Evolutionary conservation across 2,329 filamentous ascomycete species (phyloP).

Genomic region (Trichoderma arundinaceum): DNA sequence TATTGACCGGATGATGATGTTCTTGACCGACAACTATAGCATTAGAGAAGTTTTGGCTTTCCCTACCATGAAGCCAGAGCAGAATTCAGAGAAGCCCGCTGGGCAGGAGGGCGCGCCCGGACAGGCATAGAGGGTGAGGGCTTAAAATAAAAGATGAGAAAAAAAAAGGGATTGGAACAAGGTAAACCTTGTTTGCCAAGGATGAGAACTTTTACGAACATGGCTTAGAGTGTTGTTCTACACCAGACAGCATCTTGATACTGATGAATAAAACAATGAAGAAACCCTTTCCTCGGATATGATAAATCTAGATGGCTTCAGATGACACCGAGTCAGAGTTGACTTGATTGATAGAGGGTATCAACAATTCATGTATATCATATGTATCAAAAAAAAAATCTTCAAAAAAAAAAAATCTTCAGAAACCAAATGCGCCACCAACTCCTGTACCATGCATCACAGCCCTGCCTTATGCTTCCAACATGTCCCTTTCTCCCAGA

Average conservation of each 20-base stretch:
- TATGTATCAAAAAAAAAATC: too few species aligned
- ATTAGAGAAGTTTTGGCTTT: slow-evolving; percentile 97
- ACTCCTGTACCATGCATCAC: slow-evolving; percentile 44
- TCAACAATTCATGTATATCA: slow-evolving; percentile 27
- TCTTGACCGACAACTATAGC: slow-evolving; percentile 88
- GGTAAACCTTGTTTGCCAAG: background rate
- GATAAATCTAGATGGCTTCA: background rate
- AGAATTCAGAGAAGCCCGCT: slow-evolving; percentile 38
- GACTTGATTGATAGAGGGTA: slow-evolving; percentile 32
- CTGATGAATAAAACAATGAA: slow-evolving; percentile 9
- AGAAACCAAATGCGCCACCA: slow-evolving; percentile 30
- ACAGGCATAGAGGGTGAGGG: slow-evolving; percentile 1
- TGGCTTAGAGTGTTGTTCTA: slow-evolving; percentile 13
- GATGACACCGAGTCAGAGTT: background rate
- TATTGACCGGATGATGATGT: slow-evolving; percentile 93
- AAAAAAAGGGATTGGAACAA: background rate
- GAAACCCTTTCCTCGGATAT: background rate
- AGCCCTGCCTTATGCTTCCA: background rate
- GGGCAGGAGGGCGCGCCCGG: background rate
- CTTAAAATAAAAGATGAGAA: background rate
- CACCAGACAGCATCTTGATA: slow-evolving; percentile 8
- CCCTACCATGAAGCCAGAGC: slow-evolving; percentile 96
- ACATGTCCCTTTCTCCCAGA: slow-evolving; percentile 9
- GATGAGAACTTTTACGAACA: background rate
- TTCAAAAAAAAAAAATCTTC: slow-evolving; percentile 2